Evolutionary conservation across 2,329 filamentous ascomycete genomes (phyloP), one percentile per base, ranked within the genome.

Genomic region (Aspergillus fijiensis): DNA sequence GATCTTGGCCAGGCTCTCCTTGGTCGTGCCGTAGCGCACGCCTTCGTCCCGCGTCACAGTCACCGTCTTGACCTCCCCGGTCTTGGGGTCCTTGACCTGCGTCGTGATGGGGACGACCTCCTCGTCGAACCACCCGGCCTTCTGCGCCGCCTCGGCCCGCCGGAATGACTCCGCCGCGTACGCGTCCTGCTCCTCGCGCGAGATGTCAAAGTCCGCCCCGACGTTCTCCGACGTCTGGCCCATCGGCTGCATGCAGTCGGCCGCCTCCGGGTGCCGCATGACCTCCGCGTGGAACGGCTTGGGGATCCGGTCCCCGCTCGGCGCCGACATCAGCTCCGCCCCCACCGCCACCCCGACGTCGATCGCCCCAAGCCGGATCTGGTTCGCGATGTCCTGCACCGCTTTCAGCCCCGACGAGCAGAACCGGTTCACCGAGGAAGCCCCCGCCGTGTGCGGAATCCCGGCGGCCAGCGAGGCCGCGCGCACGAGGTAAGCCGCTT

Each of bases 151-250:
- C 81, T 99, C 95, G 29, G 95, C 95, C 51, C 92, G 85, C 65
- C 88, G 85, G 82, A 92, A 99, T 50, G 89, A 92, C 81, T 96
- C 92, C 10, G 90, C 90, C 0, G 95, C 91, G 76, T 88, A 98
- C 66, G 84, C 81, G 77, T 99, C 95, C 80, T 98, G 91, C 74
- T 81, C 79, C 73, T 93, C 87, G 62, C 95, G 86, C 2, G 86
- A 80, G 74, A 99, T 88, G 73, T 89, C 86, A 77, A 98, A 98
- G 79, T 98, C 95, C 52, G 87, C 87, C 69, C 89, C 92, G 29
- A 99, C 92, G 74, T 98, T 98, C 82, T 99, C 95, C 61, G 89
- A 94, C 2, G 95, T 99, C 86, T 96, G 96, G 23, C 95, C 95
- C 95, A 99, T 99, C 67, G 94, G 90, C 83, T 92, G 86, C 86